Conservation (phyloP, 371 early-diverging fungal species). For the Mortierella sp. region DNA sequence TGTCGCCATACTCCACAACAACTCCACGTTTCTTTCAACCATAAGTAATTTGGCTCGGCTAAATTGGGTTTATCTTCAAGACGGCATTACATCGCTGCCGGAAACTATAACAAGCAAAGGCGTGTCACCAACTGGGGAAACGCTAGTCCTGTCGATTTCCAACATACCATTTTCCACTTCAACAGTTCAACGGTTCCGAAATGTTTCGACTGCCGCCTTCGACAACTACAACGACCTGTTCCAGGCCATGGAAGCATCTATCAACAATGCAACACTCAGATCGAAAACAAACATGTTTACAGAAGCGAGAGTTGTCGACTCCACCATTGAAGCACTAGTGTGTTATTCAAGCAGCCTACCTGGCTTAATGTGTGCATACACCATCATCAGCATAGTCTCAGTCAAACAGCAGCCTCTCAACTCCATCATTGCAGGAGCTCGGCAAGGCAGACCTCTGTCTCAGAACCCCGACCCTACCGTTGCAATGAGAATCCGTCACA, state of each 20-base stretch:
- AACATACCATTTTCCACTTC: neutral
- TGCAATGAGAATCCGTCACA: no score
- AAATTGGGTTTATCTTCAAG: no score
- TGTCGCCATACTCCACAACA: no score
- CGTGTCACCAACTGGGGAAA: neutral
- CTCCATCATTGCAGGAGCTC: neutral
- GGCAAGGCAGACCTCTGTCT: no score
- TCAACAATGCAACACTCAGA: neutral
- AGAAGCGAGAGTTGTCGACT: no score
- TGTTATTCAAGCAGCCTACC: no score
- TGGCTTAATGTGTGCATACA: no score
- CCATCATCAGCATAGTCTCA: no score
- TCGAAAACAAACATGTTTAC: neutral
- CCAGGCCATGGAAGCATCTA: constrained; percentile 1
- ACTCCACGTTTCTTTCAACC: no score
- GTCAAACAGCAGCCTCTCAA: neutral
- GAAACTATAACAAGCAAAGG: neutral
- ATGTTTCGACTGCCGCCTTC: neutral
- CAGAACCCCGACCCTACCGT: no score
- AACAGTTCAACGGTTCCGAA: neutral
- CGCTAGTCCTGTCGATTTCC: neutral
- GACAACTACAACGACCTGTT: neutral
- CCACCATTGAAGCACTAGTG: no score
- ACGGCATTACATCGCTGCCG: neutral
- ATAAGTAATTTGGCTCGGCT: no score